phyloP scores from a whole-genome alignment of 805 yeast genomes.

The Monosporozyma servazzii region DNA sequence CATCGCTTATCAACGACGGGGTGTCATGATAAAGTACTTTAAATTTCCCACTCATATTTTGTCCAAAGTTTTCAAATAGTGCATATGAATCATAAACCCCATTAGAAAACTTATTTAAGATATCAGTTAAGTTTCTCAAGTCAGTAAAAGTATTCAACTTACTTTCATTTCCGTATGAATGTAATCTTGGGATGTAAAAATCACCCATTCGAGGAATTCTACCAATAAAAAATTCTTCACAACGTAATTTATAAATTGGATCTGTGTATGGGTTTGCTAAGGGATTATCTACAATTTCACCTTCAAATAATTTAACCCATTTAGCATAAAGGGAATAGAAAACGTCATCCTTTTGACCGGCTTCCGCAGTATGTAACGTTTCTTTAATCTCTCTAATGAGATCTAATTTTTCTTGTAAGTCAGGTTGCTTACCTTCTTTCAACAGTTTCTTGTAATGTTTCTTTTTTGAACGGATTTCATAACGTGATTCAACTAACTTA shows the following conservation, averaged over 20 bases:
- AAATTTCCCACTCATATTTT: constrained; percentile 16
- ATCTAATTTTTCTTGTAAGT: constrained; percentile 10
- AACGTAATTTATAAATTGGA: constrained; percentile 18
- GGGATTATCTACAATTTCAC: constrained; percentile 18
- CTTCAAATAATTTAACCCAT: constrained; percentile 17
- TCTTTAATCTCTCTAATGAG: constrained; percentile 10
- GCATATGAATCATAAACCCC: constrained; percentile 9
- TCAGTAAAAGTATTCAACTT: constrained; percentile 14
- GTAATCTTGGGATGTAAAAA: constrained; percentile 22
- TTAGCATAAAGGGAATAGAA: constrained; percentile 8
- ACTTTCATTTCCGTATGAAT: constrained; percentile 12
- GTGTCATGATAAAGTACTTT: constrained; percentile 21
- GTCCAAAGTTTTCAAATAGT: constrained; percentile 15
- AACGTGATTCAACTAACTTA: constrained; percentile 9
- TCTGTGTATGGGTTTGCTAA: constrained; percentile 18
- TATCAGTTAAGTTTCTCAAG: constrained; percentile 8
- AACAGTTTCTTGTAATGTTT: constrained; percentile 17
- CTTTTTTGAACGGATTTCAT: constrained; percentile 16
- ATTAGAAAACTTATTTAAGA: constrained; percentile 10
- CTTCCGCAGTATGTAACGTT: constrained; percentile 4
- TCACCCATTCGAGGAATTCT: constrained; percentile 24
- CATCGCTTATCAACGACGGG: constrained; percentile 14
- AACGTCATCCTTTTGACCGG: constrained; percentile 10
- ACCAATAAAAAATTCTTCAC: constrained; percentile 20
- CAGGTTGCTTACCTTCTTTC: constrained; percentile 14